Evolutionary conservation across 805 yeast genomes (phyloP).

Genomic region (Jamesozyma spencerorum): DNA sequence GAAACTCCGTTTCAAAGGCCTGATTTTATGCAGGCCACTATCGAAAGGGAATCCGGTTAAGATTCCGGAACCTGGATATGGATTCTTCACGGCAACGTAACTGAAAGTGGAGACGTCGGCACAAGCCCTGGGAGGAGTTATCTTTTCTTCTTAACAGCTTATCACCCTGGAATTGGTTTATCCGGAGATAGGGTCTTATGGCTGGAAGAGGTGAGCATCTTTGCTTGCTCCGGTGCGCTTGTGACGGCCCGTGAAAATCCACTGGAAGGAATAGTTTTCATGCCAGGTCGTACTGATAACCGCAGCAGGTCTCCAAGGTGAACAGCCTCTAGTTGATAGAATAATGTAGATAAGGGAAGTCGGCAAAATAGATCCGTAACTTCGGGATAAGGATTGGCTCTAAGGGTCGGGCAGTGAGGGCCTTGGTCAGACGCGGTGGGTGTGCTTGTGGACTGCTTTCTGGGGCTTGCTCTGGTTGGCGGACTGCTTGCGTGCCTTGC

Average conservation of each 20-base stretch:
- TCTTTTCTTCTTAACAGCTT: constrained; percentile 36
- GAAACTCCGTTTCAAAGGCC: constrained; percentile 33
- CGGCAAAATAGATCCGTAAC: constrained; percentile 38
- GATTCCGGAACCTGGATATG: constrained; percentile 37
- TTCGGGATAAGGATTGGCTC: constrained; percentile 38
- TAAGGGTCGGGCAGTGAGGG: constrained; percentile 35
- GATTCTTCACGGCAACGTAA: constrained; percentile 36
- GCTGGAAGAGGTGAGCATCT: constrained; percentile 34
- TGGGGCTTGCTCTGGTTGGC: constrained; percentile 21
- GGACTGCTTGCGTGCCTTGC: constrained; percentile 23
- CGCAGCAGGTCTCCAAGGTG: constrained; percentile 41
- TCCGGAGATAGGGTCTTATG: constrained; percentile 35
- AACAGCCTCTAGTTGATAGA: constrained; percentile 39
- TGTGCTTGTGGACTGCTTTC: constrained; percentile 22
- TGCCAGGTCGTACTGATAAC: constrained; percentile 37
- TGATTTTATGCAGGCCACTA: constrained; percentile 28
- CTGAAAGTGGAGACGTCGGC: constrained; percentile 28
- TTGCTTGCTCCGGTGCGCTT: constrained; percentile 35
- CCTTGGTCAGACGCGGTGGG: constrained; percentile 31
- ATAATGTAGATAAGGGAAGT: constrained; percentile 37
- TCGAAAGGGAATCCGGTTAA: constrained; percentile 39
- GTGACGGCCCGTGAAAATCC: constrained; percentile 36
- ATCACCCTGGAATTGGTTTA: constrained; percentile 36
- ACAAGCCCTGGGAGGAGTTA: constrained; percentile 37
- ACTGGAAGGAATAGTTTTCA: constrained; percentile 34